These are phyloP conservation scores for Tylopilus vinaceipallidus DNA, from an alignment of 768 basidiomycete species.

Conservation along the genomic window DNA sequence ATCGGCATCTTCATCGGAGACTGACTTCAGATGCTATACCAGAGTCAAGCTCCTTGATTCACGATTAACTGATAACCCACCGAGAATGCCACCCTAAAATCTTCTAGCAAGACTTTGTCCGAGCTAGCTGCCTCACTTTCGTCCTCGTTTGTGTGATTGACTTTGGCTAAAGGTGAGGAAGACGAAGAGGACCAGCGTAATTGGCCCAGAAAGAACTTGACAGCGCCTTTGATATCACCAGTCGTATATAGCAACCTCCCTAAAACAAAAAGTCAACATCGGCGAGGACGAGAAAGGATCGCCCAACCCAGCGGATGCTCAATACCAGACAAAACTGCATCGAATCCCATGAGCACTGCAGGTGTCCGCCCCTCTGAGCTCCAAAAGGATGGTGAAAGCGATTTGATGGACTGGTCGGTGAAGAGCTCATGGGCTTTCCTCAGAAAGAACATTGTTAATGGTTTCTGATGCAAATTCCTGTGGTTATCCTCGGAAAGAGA, in stretches of 20 bases:
- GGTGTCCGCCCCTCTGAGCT: slow-evolving; percentile 57
- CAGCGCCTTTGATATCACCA: slow-evolving; percentile 78
- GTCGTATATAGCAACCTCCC: slow-evolving; percentile 88
- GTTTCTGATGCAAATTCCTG: slow-evolving; percentile 53
- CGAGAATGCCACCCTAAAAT: slow-evolving; percentile 83
- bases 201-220: slow-evolving; percentile 73
- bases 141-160: slow-evolving; percentile 20
- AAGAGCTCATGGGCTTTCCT: slow-evolving; percentile 68
- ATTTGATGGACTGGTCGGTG: slow-evolving; percentile 46
- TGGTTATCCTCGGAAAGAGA: slow-evolving; percentile 3
- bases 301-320: slow-evolving; percentile 73
- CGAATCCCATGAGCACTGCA: slow-evolving; percentile 45
- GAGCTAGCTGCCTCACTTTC: slow-evolving; percentile 36
- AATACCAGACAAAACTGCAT: slow-evolving; percentile 66
- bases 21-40: slow-evolving; percentile 68
- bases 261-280: slow-evolving; percentile 28
- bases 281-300: slow-evolving; percentile 3
- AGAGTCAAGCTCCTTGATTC: background rate
- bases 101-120: slow-evolving; percentile 77
- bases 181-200: slow-evolving; percentile 47
- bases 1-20: slow-evolving; percentile 44
- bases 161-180: slow-evolving; percentile 16
- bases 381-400: slow-evolving; percentile 80
- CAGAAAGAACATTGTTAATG: slow-evolving; percentile 79
- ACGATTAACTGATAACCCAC: slow-evolving; percentile 41